Percentiles rank a stretch among this genome's conserved stretches.
Conservation (phyloP, 306 rosid genomes). For the Quercus ilex region DNA sequence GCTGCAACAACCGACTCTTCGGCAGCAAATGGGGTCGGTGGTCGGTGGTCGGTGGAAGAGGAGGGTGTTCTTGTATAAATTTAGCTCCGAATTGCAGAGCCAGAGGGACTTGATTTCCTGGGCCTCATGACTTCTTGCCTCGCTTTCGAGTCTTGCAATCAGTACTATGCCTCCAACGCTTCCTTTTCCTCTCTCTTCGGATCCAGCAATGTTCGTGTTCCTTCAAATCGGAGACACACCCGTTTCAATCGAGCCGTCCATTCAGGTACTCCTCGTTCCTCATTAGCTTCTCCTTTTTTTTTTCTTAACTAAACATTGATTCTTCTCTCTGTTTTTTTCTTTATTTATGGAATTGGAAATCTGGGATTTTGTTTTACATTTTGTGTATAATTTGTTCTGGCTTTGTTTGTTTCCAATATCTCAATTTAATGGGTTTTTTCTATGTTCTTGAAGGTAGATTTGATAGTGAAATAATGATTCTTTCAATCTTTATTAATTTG, state of each 20-base stretch:
- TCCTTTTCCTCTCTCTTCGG: slow-evolving; percentile 50
- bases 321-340: background rate
- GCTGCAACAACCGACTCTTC: too few relatives aligned
- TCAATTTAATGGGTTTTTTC: background rate
- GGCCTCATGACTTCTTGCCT: slow-evolving; percentile 55
- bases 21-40: slow-evolving; percentile 37
- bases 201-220: slow-evolving; percentile 41
- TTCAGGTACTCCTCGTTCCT: slow-evolving; percentile 34
- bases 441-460: background rate
- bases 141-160: slow-evolving; percentile 63
- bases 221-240: slow-evolving; percentile 44
- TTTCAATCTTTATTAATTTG: background rate
- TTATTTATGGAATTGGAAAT: background rate
- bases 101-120: slow-evolving; percentile 42
- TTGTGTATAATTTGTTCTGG: background rate
- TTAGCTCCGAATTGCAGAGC: slow-evolving; percentile 36
- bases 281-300: background rate
- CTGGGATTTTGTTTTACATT: background rate
- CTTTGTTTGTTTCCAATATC: background rate
- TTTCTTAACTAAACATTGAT: background rate
- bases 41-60: background rate
- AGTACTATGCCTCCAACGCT: slow-evolving; percentile 39
- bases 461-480: too few relatives aligned
- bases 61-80: slow-evolving; percentile 35
- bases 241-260: slow-evolving; percentile 37